Base-by-base conservation (phyloP, 352 stramenopile species). In the Phytopythium mirpurense region DNA sequence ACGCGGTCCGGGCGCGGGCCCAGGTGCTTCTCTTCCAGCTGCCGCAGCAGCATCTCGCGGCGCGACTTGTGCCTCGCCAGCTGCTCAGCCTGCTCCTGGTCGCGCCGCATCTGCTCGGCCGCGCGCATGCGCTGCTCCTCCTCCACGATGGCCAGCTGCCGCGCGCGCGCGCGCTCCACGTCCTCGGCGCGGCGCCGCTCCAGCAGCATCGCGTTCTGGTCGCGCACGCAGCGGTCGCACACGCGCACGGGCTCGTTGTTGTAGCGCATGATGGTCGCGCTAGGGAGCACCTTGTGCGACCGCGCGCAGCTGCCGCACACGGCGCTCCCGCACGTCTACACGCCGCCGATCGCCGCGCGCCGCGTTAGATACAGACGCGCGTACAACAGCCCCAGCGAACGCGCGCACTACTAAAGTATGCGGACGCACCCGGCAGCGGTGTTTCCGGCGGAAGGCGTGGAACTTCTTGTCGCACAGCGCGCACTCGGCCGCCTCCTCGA, bases 381-480 rank as follows among this genome's bases (percentile, higher is more conserved):
- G 29, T 9, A 32, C 9, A 32, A 32, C 5, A 32, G 29, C 29
- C 29, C 29, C 5, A 5, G 29, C 29, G n/a, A n/a, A n/a, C n/a
- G n/a, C n/a, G n/a, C n/a, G n/a, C n/a, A n/a, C n/a, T n/a, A n/a
- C n/a, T n/a, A n/a, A n/a, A n/a, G n/a, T n/a, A n/a, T 36, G 12
- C 8, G 24, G 10, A 56, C 51, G 50, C 70, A 93, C 83, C 56
- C 73, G 67, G 54, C 83, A 93, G 44, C 83, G 83, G 56, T 93
- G 81, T 51, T 92, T 93, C 56, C 80, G 78, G 29, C 83, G 81
- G 44, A 93, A 93, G 21, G 81, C 78, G 67, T 92, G 78, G 59
- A 93, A 92, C 50, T 89, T 91, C 60, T 91, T 93, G 41, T 88
- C 68, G 61, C 83, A 93, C 53, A 88, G 74, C 51, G 65, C 74